phyloP scores from a whole-genome alignment of 352 stramenopile genomes.

The Globisporangium yorkense region DNA sequence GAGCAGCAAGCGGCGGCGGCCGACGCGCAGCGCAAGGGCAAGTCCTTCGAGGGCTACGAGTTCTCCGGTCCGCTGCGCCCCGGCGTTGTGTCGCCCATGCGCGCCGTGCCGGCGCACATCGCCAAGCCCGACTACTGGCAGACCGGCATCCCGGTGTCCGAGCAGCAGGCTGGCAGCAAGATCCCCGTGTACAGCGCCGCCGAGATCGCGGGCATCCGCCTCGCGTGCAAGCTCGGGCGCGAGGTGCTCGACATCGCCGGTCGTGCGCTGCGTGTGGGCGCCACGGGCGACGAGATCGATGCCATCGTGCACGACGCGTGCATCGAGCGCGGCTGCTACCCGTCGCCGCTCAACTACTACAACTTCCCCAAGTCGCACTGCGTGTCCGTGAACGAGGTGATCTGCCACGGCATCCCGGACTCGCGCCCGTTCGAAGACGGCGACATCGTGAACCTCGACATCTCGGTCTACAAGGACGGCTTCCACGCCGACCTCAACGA shows the following conservation, averaged over 20 bases:
- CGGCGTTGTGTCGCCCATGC: conserved; percentile 66
- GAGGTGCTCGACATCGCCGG: conserved; percentile 96
- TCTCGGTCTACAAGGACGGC: conserved; percentile 96
- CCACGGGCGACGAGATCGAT: conserved; percentile 98
- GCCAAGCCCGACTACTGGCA: conserved; percentile 88
- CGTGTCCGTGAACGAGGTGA: conserved; percentile 93
- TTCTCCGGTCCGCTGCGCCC: conserved; percentile 87
- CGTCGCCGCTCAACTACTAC: conserved; percentile 97
- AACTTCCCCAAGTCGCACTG: conserved; percentile 95
- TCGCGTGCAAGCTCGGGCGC: conserved; percentile 78
- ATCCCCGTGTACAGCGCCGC: conserved; percentile 93
- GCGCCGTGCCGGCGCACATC: conserved; percentile 75
- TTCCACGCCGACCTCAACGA: conserved; percentile 98
- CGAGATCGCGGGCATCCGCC: conserved; percentile 93
- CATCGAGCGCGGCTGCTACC: conserved; percentile 92
- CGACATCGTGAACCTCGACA: conserved; percentile 99
- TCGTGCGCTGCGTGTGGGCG: conserved; percentile 74
- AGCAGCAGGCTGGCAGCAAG: conserved; percentile 55
- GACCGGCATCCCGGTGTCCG: conserved; percentile 65
- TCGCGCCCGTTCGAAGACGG: conserved; percentile 91
- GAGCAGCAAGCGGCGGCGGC: conserved; percentile 23
- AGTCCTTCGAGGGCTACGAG: conserved; percentile 55
- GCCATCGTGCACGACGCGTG: conserved; percentile 92
- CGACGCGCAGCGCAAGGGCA: conserved; percentile 22
- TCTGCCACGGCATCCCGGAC: conserved; percentile 98